A percentile compares a stretch with the other conserved stretches of the same genome.
Evolutionary conservation across 371 early-diverging fungal species (phyloP).

Genomic region (Saksenaea oblongispora): DNA sequence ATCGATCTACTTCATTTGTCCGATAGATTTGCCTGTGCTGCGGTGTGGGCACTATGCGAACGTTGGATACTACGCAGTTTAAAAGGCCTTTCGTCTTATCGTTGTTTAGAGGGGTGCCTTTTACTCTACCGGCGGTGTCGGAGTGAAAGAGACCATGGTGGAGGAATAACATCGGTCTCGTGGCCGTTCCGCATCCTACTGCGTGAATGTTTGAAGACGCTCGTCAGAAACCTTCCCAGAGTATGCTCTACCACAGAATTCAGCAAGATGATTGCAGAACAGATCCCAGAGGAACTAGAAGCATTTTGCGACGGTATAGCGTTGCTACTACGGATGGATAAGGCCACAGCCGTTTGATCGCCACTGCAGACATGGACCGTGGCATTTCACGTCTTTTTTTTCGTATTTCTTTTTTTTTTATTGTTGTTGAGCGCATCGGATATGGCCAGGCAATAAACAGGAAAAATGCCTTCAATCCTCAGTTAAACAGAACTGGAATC

Average conservation of each 20-base stretch:
- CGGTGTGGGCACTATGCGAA: constrained; percentile 22
- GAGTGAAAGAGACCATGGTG: constrained; percentile 20
- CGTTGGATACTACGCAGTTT: constrained; percentile 25
- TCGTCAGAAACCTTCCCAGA: constrained; percentile 10
- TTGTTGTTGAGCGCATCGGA: too few species aligned
- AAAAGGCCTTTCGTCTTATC: neutral
- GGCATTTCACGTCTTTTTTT: too few species aligned
- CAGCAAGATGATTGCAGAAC: constrained; percentile 20
- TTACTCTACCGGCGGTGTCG: constrained; percentile 28
- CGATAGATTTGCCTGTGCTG: constrained; percentile 25
- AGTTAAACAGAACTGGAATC: too few species aligned
- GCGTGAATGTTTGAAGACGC: constrained; percentile 8
- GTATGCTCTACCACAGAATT: constrained; percentile 16
- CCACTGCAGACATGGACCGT: too few species aligned
- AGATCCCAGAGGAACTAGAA: constrained; percentile 21
- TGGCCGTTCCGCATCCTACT: constrained; percentile 33
- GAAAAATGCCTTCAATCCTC: too few species aligned
- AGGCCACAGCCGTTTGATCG: too few species aligned
- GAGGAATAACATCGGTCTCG: constrained; percentile 21
- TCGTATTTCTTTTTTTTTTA: too few species aligned
- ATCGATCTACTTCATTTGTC: constrained; percentile 27
- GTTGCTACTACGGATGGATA: neutral
- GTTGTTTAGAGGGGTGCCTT: constrained; percentile 17
- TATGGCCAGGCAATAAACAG: too few species aligned
- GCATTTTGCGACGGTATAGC: constrained; percentile 31